A percentile compares a stretch with the other conserved stretches of the same genome.
These are phyloP conservation scores for Helenozyma baotianmanensis DNA, from an alignment of 805 yeast species.

Conservation along the genomic window DNA sequence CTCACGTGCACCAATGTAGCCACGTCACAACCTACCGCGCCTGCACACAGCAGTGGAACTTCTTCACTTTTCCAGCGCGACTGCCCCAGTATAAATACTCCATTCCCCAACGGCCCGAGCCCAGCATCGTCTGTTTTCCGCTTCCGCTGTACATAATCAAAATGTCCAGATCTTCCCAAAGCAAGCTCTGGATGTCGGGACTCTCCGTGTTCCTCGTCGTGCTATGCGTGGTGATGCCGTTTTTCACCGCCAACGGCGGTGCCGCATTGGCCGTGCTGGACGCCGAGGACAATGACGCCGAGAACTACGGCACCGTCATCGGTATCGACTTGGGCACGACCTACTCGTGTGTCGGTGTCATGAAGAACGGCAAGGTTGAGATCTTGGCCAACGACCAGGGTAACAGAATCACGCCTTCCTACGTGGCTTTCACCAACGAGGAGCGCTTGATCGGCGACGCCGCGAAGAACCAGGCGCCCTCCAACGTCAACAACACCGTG, in stretches of 20 bases:
- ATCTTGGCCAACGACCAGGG: slow-evolving; percentile 98
- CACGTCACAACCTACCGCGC: slow-evolving; percentile 11
- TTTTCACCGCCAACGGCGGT: slow-evolving; percentile 20
- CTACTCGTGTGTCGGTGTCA: slow-evolving; percentile 94
- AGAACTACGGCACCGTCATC: slow-evolving; percentile 57
- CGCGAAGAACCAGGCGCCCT: slow-evolving; percentile 95
- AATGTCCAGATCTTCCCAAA: slow-evolving; percentile 7
- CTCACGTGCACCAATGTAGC: slow-evolving; percentile 10
- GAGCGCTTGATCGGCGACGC: slow-evolving; percentile 96
- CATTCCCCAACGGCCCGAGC: background rate
- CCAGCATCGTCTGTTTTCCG: too few species aligned
- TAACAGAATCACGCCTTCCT: slow-evolving; percentile 96
- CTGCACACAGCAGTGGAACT: slow-evolving; percentile 11
- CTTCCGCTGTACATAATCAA: background rate
- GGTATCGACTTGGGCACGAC: slow-evolving; percentile 98
- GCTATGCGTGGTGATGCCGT: slow-evolving; percentile 36
- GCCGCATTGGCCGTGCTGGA: slow-evolving; percentile 19
- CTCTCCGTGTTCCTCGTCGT: slow-evolving; percentile 27
- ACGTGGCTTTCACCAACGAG: slow-evolving; percentile 88
- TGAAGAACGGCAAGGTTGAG: slow-evolving; percentile 87
- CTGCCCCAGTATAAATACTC: slow-evolving; percentile 5
- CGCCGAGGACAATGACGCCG: slow-evolving; percentile 27
- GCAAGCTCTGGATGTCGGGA: slow-evolving; percentile 24
- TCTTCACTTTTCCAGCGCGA: slow-evolving; percentile 16
- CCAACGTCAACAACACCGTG: slow-evolving; percentile 87